Percentiles rank a stretch among this genome's conserved stretches.
phyloP scores from a whole-genome alignment of 345 rosid species.

The Lenwebbia sp. region DNA sequence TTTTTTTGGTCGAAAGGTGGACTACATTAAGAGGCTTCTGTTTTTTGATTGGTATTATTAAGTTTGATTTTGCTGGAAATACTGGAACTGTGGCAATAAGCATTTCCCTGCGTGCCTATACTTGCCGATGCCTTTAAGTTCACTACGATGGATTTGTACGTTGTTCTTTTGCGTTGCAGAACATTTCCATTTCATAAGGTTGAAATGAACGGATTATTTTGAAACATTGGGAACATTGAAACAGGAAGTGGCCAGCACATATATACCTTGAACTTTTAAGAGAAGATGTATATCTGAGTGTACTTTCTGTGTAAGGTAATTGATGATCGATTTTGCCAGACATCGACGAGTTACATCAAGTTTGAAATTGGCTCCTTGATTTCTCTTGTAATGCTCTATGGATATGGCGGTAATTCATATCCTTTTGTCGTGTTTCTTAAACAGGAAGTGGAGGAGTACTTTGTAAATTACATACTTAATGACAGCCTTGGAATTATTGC shows the following conservation, averaged over 20 bases:
- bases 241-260: background rate
- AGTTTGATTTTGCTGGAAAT: background rate
- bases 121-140: background rate
- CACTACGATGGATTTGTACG: background rate
- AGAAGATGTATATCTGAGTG: background rate
- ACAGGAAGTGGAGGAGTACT: conserved; percentile 47
- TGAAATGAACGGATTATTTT: background rate
- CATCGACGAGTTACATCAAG: background rate
- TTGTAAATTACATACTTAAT: conserved; percentile 37
- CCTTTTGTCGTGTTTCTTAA: conserved; percentile 4
- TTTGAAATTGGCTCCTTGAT: background rate
- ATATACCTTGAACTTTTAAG: background rate
- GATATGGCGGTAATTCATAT: background rate
- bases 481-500: conserved; percentile 47
- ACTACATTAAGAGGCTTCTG: background rate
- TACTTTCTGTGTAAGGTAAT: background rate
- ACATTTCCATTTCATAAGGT: background rate
- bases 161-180: background rate
- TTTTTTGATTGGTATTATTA: background rate
- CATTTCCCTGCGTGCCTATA: background rate
- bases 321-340: background rate
- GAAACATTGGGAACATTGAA: background rate
- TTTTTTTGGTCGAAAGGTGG: too few relatives aligned
- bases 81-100: background rate
- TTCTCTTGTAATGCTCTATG: background rate